A percentile compares a stretch with the other conserved stretches of the same genome.
These are phyloP conservation scores for Zasmidium citrigriseum DNA, from an alignment of 2,329 filamentous ascomycete genomes.

Conservation along the genomic window DNA sequence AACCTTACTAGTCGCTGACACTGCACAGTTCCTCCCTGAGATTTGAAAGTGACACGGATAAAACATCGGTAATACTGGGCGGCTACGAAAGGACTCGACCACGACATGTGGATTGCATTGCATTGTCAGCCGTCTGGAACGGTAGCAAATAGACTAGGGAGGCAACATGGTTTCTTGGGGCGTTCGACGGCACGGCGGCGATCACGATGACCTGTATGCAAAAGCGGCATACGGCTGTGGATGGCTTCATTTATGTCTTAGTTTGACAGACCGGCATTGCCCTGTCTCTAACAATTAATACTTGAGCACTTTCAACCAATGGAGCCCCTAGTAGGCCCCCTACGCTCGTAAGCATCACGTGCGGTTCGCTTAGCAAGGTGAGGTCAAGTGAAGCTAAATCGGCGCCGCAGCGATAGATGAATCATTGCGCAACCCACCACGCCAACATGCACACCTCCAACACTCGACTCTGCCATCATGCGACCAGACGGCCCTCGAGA, in stretches of 20 bases:
- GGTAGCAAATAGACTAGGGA: conserved; percentile 9
- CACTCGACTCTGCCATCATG: conserved; percentile 20
- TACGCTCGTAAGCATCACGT: background rate
- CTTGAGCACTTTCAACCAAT: background rate
- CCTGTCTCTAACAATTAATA: background rate
- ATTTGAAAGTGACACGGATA: conserved; percentile 10
- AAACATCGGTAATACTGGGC: background rate
- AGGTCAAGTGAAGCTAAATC: background rate
- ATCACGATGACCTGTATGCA: background rate
- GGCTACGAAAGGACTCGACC: conserved; percentile 3
- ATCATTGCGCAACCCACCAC: conserved; percentile 4
- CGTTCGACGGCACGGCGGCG: background rate
- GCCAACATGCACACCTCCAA: background rate
- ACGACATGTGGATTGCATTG: conserved; percentile 7
- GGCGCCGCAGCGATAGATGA: background rate
- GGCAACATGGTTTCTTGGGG: background rate
- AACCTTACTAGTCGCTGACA: conserved; percentile 11
- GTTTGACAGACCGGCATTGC: background rate
- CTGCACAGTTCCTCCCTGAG: conserved; percentile 23
- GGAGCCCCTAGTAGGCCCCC: background rate
- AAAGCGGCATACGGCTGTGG: background rate
- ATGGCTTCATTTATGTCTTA: background rate
- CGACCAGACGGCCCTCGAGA: conserved; percentile 59
- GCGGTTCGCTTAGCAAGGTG: background rate
- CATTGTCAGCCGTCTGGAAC: conserved; percentile 16